Conservation (phyloP, 371 early-diverging fungal genomes). For the Circinella minor region DNA sequence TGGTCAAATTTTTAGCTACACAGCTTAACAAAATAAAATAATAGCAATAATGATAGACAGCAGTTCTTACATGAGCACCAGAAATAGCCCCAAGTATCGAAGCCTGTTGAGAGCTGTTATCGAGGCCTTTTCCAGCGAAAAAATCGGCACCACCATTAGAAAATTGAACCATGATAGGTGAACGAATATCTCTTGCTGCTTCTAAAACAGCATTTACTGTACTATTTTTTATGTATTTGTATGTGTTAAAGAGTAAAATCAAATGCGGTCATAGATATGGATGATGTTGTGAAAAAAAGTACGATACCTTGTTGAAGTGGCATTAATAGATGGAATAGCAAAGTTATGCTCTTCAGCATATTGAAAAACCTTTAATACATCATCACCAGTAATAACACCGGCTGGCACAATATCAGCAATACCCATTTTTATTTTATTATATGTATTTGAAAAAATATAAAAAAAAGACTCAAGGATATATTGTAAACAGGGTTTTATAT, state of each 20-base stretch:
- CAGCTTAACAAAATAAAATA: no score
- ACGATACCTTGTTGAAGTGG: constrained; percentile 76
- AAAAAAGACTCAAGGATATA: no score
- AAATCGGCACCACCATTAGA: constrained; percentile 89
- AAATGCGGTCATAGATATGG: neutral
- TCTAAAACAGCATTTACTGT: constrained; percentile 90
- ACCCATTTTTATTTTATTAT: constrained; percentile 52
- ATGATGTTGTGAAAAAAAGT: no score
- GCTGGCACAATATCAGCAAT: constrained; percentile 81
- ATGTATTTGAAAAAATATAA: no score
- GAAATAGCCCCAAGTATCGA: constrained; percentile 87
- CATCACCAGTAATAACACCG: constrained; percentile 89
- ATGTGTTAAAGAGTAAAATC: no score
- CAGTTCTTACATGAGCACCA: constrained; percentile 76
- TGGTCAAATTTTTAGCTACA: neutral
- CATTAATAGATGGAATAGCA: constrained; percentile 93
- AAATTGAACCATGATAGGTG: constrained; percentile 91
- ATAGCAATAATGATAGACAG: neutral
- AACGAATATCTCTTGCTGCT: constrained; percentile 88
- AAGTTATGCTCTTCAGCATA: constrained; percentile 73
- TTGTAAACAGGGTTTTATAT: no score
- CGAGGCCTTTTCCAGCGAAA: constrained; percentile 89
- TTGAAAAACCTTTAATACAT: constrained; percentile 80
- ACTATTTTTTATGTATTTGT: constrained; percentile 24
- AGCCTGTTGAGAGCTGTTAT: constrained; percentile 85